These are phyloP conservation scores for Dipteronia dyeriana DNA, from an alignment of 345 rosid species.

Conservation along the genomic window DNA sequence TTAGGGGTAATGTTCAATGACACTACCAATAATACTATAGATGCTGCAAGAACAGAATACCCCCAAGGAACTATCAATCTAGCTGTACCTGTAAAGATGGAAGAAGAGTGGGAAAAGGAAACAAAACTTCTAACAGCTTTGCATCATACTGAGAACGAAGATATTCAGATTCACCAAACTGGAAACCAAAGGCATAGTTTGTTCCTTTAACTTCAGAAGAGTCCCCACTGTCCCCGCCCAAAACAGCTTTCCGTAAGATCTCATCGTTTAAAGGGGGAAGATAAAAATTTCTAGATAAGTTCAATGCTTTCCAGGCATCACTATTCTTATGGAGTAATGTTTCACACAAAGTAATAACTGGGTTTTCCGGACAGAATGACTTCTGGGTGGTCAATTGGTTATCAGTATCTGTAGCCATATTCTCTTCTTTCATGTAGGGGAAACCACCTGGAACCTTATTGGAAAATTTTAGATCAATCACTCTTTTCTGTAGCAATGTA, in stretches of 20 bases:
- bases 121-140: constrained; percentile 64
- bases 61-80: constrained; percentile 18
- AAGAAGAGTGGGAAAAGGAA: constrained; percentile 93
- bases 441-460: constrained; percentile 29
- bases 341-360: constrained; percentile 63
- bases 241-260: constrained; percentile 61
- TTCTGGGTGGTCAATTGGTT: constrained; percentile 32
- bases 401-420: constrained; percentile 18
- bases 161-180: constrained; percentile 59
- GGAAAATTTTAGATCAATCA: constrained; percentile 34
- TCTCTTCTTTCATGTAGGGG: constrained; percentile 28
- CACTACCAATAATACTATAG: constrained; percentile 11
- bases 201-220: constrained; percentile 53
- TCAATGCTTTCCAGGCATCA: constrained; percentile 55
- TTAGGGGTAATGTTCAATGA: constrained; percentile 21
- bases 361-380: constrained; percentile 81
- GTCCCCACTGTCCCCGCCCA: constrained; percentile 38
- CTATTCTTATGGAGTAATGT: constrained; percentile 48
- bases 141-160: constrained; percentile 57
- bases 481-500: constrained; percentile 43
- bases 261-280: constrained; percentile 85
- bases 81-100: constrained; percentile 73
- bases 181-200: constrained; percentile 76
- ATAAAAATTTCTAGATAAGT: constrained; percentile 53
- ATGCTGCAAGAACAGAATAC: constrained; percentile 6